Base-by-base conservation (phyloP, 805 yeast genomes). In the Candida easanensis region DNA sequence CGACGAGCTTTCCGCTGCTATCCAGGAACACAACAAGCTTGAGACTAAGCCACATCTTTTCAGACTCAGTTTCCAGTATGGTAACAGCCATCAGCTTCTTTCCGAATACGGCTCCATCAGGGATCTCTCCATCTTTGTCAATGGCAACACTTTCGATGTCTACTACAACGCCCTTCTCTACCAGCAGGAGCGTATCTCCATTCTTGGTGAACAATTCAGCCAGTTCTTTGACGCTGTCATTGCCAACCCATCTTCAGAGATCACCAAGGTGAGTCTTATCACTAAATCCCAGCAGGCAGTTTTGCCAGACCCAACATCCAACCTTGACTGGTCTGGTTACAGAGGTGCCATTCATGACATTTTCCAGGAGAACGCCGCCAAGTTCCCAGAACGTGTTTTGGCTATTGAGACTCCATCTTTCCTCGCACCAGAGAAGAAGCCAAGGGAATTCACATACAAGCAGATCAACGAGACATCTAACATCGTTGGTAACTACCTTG, bases 301-400 rank as follows among this genome's bases (percentile, higher is more conserved):
- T 2, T 70, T 95, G 43, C 99, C 99, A 6, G 90, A 90, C 61
- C 98, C 99, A 34, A 86, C 88, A 8, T 63, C 69, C 9, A 84
- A 89, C 55, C 73, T 93, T 51, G 96, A 89, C 65, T 93, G 97
- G 97, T 72, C 82, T 33, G 85, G 84, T 22, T 93, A 79, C 65
- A 76, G 95, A 52, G 99, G 99, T 36, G 90, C 98, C 14, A 95
- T 93, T 56, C 99, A 93, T 60, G 99, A 93, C 58, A 90, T 93
- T 34, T 93, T 93, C 66, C 82, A 85, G 65, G 80, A 74, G 45
- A 95, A 93, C 61, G 97, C 99, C 13, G 80, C 73, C 36, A 75
- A 74, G 53, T 81, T 78, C 62, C 99, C 99, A 3, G 89, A 87
- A 26, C 77, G 96, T 60, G 73, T 85, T 11, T 88, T 98, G 69